Evolutionary conservation across 306 rosid species (phyloP), one percentile per base, ranked within the genome.

Genomic region (Quercus berberidifolia): DNA sequence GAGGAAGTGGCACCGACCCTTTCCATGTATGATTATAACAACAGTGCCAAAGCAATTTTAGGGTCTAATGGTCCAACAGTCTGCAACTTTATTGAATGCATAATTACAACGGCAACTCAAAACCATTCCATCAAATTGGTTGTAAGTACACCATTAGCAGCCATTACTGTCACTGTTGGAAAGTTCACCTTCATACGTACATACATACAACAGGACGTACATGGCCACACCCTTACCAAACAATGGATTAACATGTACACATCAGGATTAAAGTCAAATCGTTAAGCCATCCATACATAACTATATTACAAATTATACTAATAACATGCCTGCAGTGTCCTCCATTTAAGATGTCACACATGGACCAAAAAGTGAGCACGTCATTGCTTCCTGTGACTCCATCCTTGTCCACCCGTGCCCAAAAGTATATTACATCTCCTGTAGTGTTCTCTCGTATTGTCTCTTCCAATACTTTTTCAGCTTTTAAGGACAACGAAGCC

Each of bases 331-430:
- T 90, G 94, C 99, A 93, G 78, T 90, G 86, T 79, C 99, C 99
- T 71, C 92, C 90, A 74, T 95, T 95, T 79, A 91, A 88, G 87
- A 95, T 85, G 87, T 95, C 99, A 78, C 99, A 95, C 86, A 84
- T 85, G 18, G 97, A 89, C 99, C 99, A 95, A 88, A 93, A 95
- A 20, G 96, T 89, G 75, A 87, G 92, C 26, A 88, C 90, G 78
- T 85, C 83, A 72, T 83, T 84, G 75, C 79, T 85, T 83, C 85
- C 83, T 20, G 43, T 76, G 72, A 79, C 84, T 73, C 80, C 89
- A 76, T 84, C 85, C 84, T 84, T 79, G 89, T 90, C 92, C 88
- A 91, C 65, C 71, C 83, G 84, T 52, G 90, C 90, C 99, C 99
- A 95, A 80, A 95, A 95, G 81, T 93, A 95, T 35, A 95, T 80